phyloP scores from a whole-genome alignment of 1,139 yeast species.

The Sugiyamaella xylanicola region DNA sequence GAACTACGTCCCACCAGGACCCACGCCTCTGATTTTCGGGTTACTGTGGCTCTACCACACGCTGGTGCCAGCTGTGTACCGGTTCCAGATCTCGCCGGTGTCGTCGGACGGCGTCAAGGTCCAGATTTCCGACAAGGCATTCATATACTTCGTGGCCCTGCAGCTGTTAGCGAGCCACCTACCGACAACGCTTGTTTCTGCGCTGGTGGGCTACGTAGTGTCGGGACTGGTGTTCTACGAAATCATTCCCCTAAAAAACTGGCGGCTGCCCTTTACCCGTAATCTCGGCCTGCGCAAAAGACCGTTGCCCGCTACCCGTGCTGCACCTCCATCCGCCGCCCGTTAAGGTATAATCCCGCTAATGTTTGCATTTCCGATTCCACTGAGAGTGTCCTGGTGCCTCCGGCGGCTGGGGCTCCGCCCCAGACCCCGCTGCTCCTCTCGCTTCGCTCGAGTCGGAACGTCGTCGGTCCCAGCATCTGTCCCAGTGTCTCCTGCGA shows the following conservation, averaged over 20 bases:
- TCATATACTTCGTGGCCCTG: conserved; percentile 55
- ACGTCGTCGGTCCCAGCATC: too few relatives aligned
- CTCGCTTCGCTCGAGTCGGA: too few relatives aligned
- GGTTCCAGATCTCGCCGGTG: conserved; percentile 51
- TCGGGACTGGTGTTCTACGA: conserved; percentile 59
- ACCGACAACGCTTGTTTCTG: conserved; percentile 52
- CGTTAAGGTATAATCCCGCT: too few relatives aligned
- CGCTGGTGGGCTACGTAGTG: conserved; percentile 59
- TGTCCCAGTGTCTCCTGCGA: too few relatives aligned
- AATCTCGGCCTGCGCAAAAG: conserved; percentile 2
- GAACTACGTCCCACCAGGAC: conserved; percentile 55
- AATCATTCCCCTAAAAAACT: conserved; percentile 60
- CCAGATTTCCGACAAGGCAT: conserved; percentile 55
- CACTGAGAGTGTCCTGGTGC: too few relatives aligned
- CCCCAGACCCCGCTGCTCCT: too few relatives aligned
- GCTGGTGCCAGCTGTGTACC: conserved; percentile 62
- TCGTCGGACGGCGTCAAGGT: conserved; percentile 35
- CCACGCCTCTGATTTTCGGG: conserved; percentile 62
- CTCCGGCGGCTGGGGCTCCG: not conserved
- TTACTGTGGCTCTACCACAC: conserved; percentile 59
- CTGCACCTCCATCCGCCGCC: too few relatives aligned
- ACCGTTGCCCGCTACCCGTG: too few relatives aligned
- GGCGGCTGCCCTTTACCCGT: conserved; percentile 49
- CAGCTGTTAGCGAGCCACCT: conserved; percentile 48
- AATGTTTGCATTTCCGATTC: too few relatives aligned